Percentiles rank a stretch among this genome's conserved stretches.
phyloP scores from a whole-genome alignment of 192 early-diverging fungal genomes.

The Geosiphon pyriformis region DNA sequence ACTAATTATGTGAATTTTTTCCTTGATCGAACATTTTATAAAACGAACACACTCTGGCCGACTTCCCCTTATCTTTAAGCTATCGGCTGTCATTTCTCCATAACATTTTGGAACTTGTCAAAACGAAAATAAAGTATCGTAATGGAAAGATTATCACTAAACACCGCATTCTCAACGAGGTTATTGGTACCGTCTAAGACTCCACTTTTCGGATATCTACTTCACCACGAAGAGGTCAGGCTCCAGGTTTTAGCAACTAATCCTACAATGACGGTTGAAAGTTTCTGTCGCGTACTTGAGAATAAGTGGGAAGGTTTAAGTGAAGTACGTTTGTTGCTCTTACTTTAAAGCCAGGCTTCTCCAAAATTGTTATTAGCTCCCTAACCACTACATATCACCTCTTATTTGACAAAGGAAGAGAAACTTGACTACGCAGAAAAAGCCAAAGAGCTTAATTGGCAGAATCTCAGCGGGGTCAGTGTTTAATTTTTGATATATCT shows the following conservation, averaged over 20 bases:
- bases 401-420: neutral
- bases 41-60: too few relatives aligned
- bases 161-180: too few relatives aligned
- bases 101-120: too few relatives aligned
- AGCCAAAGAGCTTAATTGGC: constrained; percentile 11
- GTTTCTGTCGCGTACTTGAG: neutral
- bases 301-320: constrained; percentile 1
- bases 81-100: too few relatives aligned
- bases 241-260: neutral
- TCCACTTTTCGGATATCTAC: constrained; percentile 6
- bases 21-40: too few relatives aligned
- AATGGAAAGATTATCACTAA: too few relatives aligned
- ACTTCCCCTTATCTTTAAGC: too few relatives aligned
- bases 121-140: too few relatives aligned
- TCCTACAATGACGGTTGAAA: neutral
- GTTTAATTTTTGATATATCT: neutral
- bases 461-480: neutral
- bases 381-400: neutral
- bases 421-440: neutral
- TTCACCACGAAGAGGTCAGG: constrained; percentile 1
- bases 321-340: neutral
- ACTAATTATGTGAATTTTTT: too few relatives aligned
- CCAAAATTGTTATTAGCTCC: neutral
- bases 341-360: neutral
- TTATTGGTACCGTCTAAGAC: too few relatives aligned